A percentile compares a stretch with the other conserved stretches of the same genome.
These are phyloP conservation scores for Umbelopsis sp. DNA, from an alignment of 192 early-diverging fungal genomes.

Conservation along the genomic window DNA sequence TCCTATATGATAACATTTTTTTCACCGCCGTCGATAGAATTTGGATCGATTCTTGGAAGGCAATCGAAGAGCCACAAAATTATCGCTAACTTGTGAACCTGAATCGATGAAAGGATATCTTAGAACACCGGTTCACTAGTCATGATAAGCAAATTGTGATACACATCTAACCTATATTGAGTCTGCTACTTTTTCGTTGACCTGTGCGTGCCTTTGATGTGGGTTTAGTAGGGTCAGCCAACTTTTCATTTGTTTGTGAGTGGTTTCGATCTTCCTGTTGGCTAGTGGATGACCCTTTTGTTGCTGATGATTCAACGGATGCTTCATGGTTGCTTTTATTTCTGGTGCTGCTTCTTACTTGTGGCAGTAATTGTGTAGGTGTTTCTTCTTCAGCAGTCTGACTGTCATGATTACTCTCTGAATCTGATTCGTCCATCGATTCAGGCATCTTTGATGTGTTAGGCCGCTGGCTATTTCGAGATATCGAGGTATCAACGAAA, in stretches of 20 bases:
- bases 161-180: not conserved
- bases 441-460: not conserved
- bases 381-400: not conserved
- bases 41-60: not conserved
- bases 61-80: not conserved
- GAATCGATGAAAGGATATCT: not conserved
- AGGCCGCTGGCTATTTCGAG: not conserved
- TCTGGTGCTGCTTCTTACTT: not conserved
- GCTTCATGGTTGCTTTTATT: not conserved
- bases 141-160: not conserved
- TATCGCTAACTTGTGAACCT: constrained; percentile 7
- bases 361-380: not conserved
- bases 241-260: not conserved
- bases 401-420: not conserved
- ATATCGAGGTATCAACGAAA: not conserved
- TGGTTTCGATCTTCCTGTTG: too few species aligned
- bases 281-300: too few species aligned
- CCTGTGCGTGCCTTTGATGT: not conserved
- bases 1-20: not conserved
- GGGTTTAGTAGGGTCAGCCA: not conserved
- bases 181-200: not conserved
- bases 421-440: not conserved
- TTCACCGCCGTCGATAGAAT: not conserved
- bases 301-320: not conserved
- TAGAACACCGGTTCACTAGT: not conserved